These are phyloP conservation scores for Gliomastix tumulicola DNA, from an alignment of 2,329 filamentous ascomycete genomes.

Conservation along the genomic window DNA sequence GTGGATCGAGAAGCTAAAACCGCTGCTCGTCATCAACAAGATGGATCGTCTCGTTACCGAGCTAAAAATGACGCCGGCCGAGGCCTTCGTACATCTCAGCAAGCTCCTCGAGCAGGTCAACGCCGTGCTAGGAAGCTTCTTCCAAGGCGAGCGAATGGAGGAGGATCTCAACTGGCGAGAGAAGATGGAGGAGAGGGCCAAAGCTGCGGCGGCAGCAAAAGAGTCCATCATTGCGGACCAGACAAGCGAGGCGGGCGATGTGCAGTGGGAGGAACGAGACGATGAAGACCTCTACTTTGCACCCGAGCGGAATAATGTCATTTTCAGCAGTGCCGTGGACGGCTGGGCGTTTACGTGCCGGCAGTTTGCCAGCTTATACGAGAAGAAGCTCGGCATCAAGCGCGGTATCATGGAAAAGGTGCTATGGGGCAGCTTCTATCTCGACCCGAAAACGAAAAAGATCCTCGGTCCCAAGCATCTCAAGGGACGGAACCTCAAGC, in stretches of 20 bases:
- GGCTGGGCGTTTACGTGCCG: conserved; percentile 98
- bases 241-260: conserved; percentile 47
- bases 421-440: conserved; percentile 92
- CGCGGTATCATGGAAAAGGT: conserved; percentile 83
- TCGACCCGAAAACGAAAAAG: conserved; percentile 95
- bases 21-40: conserved; percentile 94
- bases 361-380: conserved; percentile 88
- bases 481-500: conserved; percentile 85
- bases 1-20: conserved; percentile 93
- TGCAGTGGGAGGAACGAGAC: conserved; percentile 80
- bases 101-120: conserved; percentile 94
- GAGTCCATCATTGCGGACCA: conserved; percentile 39
- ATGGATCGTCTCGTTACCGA: conserved; percentile 94
- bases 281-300: conserved; percentile 98
- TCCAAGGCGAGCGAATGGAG: conserved; percentile 97
- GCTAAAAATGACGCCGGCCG: conserved; percentile 82
- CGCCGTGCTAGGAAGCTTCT: conserved; percentile 94
- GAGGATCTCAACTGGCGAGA: conserved; percentile 96
- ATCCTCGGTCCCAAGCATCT: conserved; percentile 86
- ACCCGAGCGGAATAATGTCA: conserved; percentile 97
- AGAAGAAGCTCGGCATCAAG: conserved; percentile 96
- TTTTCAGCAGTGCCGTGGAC: conserved; percentile 94
- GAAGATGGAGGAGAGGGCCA: conserved; percentile 79
- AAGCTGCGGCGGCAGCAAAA: conserved; percentile 60
- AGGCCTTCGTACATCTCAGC: conserved; percentile 84